A percentile compares a stretch with the other conserved stretches of the same genome.
These are phyloP conservation scores for Nothophytophthora sp. DNA, from an alignment of 352 stramenopile genomes.

Conservation along the genomic window DNA sequence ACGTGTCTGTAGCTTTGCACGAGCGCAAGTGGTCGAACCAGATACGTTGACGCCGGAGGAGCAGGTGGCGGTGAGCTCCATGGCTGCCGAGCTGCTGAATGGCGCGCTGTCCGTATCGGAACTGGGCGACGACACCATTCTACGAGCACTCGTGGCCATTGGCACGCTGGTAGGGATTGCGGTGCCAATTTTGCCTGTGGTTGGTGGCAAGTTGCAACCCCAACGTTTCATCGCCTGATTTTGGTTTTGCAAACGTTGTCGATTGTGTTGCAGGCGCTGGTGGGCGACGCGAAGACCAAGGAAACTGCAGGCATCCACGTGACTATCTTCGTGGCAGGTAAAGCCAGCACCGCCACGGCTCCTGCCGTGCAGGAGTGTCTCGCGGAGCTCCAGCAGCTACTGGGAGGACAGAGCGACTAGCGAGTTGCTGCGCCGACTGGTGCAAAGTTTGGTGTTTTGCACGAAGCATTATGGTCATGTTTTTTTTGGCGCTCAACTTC, in stretches of 20 bases:
- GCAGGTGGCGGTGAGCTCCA: constrained; percentile 45
- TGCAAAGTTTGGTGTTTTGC: too few relatives aligned
- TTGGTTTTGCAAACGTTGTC: not conserved
- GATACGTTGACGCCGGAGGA: constrained; percentile 47
- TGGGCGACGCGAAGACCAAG: constrained; percentile 39
- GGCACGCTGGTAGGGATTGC: constrained; percentile 60
- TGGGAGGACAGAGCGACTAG: too few relatives aligned
- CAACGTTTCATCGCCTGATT: not conserved
- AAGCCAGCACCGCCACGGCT: constrained; percentile 43
- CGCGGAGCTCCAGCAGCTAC: constrained; percentile 45
- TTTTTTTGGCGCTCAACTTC: too few relatives aligned
- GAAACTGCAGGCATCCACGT: constrained; percentile 51
- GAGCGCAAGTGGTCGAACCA: constrained; percentile 30
- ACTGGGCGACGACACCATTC: constrained; percentile 76
- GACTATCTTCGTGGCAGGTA: constrained; percentile 54
- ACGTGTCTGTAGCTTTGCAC: constrained; percentile 39
- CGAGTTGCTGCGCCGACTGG: too few relatives aligned
- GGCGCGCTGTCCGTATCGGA: constrained; percentile 52
- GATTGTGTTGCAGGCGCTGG: constrained; percentile 33
- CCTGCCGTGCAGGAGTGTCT: constrained; percentile 54
- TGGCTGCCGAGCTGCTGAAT: constrained; percentile 55
- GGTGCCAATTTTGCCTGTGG: too few relatives aligned
- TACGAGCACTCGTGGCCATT: constrained; percentile 66
- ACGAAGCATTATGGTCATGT: too few relatives aligned
- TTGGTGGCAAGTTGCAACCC: not conserved